A percentile compares a stretch with the other conserved stretches of the same genome.
Conservation (phyloP, 148 eudicot species). For the Vaccinium corymbosum region DNA sequence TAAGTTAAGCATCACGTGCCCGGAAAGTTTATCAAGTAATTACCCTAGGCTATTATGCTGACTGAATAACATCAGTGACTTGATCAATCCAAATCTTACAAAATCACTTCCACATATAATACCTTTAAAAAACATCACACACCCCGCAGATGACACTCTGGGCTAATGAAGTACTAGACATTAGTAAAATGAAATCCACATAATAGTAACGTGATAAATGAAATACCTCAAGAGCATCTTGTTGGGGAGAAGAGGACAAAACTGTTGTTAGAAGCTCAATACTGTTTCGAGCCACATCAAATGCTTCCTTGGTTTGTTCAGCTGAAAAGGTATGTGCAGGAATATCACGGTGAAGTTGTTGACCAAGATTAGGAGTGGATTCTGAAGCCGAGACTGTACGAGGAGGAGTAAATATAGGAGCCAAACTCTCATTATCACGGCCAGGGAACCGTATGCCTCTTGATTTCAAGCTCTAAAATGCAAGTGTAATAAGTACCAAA, state of each 20-base stretch:
- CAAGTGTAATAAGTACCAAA: background rate
- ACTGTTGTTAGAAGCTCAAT: conserved; percentile 91
- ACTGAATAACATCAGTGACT: background rate
- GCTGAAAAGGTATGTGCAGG: conserved; percentile 62
- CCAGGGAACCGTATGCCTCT: conserved; percentile 96
- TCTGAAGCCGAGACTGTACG: conserved; percentile 70
- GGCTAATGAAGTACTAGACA: background rate
- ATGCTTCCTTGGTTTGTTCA: conserved; percentile 91
- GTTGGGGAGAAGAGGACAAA: conserved; percentile 85
- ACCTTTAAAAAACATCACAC: background rate
- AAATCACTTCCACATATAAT: conserved; percentile 8
- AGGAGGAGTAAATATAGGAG: conserved; percentile 85
- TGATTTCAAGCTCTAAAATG: conserved; percentile 72
- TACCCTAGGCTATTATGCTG: background rate
- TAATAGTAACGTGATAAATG: conserved; percentile 5
- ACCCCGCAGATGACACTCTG: background rate
- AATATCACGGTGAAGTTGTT: conserved; percentile 44
- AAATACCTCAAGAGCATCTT: conserved; percentile 88
- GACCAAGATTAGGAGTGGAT: conserved; percentile 42
- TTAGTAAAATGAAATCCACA: background rate
- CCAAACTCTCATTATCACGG: conserved; percentile 92
- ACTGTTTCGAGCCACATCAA: conserved; percentile 92
- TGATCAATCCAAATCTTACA: background rate
- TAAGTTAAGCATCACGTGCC: background rate
- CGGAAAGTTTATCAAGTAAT: background rate